These are phyloP conservation scores for Corchorus olitorius DNA, from an alignment of 345 rosid genomes.

Conservation along the genomic window DNA sequence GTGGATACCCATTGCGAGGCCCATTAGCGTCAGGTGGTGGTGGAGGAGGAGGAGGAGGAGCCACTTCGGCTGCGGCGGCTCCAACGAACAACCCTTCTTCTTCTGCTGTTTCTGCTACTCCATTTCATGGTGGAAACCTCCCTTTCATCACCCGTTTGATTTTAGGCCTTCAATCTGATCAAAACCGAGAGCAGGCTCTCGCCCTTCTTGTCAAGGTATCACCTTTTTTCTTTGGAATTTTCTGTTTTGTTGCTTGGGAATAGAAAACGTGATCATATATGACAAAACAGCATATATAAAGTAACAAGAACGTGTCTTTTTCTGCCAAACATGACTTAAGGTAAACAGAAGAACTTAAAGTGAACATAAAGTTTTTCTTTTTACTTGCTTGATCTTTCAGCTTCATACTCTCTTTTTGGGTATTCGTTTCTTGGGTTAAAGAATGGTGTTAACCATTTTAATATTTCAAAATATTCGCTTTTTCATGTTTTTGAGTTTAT, in stretches of 20 bases:
- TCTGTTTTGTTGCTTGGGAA: neutral
- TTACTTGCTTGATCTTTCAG: neutral
- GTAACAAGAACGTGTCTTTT: neutral
- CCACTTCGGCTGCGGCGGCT: neutral
- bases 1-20: neutral
- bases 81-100: neutral
- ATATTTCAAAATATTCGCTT: neutral
- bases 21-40: neutral
- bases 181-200: conserved; percentile 32
- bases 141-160: conserved; percentile 26
- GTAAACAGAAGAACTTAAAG: too few species aligned
- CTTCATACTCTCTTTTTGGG: neutral
- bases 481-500: neutral
- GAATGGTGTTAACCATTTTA: neutral
- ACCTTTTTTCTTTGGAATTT: neutral
- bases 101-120: neutral
- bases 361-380: too few species aligned
- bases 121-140: neutral
- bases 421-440: neutral
- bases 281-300: neutral
- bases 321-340: neutral
- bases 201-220: conserved; percentile 32
- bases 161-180: conserved; percentile 23
- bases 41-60: neutral
- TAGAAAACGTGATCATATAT: neutral